These are phyloP conservation scores for Bretschneidera sinensis DNA, from an alignment of 345 rosid species.

Conservation along the genomic window DNA sequence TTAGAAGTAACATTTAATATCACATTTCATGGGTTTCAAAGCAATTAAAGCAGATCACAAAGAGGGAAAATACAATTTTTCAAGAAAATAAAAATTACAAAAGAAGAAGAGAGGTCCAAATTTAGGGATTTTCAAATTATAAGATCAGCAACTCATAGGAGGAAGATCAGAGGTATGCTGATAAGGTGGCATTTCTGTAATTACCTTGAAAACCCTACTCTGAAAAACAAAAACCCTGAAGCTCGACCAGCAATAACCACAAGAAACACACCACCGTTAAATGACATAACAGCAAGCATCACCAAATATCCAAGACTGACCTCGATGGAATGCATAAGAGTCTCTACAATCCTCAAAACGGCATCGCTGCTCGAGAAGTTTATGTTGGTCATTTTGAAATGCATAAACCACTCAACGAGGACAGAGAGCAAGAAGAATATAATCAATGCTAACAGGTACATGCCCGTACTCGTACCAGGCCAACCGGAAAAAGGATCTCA, in stretches of 20 bases:
- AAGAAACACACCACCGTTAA: slow-evolving; percentile 38
- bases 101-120: too few relatives aligned
- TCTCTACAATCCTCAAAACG: slow-evolving; percentile 22
- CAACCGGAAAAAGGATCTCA: slow-evolving; percentile 35
- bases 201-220: slow-evolving; percentile 27
- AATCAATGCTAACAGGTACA: slow-evolving; percentile 33
- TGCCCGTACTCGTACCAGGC: slow-evolving; percentile 30
- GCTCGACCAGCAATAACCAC: slow-evolving; percentile 37
- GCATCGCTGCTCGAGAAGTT: slow-evolving; percentile 3
- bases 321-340: slow-evolving; percentile 23
- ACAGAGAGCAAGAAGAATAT: slow-evolving; percentile 28
- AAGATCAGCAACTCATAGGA: slow-evolving; percentile 28
- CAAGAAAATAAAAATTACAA: too few relatives aligned
- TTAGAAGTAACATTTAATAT: too few relatives aligned
- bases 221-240: slow-evolving; percentile 39
- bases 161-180: slow-evolving; percentile 19
- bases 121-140: too few relatives aligned
- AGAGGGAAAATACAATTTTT: too few relatives aligned
- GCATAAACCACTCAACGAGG: slow-evolving; percentile 30
- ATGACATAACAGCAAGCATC: slow-evolving; percentile 50
- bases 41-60: too few relatives aligned
- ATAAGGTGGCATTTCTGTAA: not conserved
- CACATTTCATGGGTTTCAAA: too few relatives aligned
- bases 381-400: slow-evolving; percentile 21
- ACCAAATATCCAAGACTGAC: slow-evolving; percentile 32